Evolutionary conservation across 1,284 basidiomycete genomes (phyloP), one percentile per base, ranked within the genome.

Genomic region (Naganishia liquefaciens): DNA sequence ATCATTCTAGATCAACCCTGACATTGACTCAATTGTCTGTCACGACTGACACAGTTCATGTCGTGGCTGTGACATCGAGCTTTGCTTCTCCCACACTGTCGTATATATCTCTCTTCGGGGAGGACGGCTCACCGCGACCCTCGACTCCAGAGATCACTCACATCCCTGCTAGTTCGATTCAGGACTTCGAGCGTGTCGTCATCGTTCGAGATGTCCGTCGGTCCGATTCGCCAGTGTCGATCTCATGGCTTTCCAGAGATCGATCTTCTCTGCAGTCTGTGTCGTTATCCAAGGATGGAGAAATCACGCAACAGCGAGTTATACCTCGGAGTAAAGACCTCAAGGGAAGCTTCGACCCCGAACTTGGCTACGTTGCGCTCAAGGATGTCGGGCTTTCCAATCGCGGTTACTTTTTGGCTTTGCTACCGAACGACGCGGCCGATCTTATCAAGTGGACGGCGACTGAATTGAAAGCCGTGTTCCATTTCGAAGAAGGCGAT

Each of bases 31-130:
- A 85, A 64, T 71, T 93, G 75, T 80, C 4, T 10, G 37, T 40
- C 2, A 50, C 46, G 15, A 11, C 23, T 0, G 76, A 80, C 2
- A 79, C 85, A 0, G 75, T 91, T 28, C 90, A 88, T 72, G 80
- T 85, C n/a, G 75, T 90, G 23, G 89, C 88, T 0, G 79, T 90
- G 30, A 81, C 86, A 2, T 87, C 86, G 69, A 86, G 86, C 0
- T 78, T 84, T 65, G 78, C 82, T 1, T 84, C 85, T 0, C 86
- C 86, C 71, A 88, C 86, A 13, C 75, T 93, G 1, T 84, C 89
- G 65, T 79, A 89, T 68, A 84, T 85, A 17, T 81, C 84, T 58
- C 75, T 86, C 0, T 60, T 46, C 19, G 21, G 17, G 46, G 65
- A 76, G 3, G 85, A 83, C 1, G 89, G 89, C 1, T 78, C 82